These are phyloP conservation scores for Neopestalotiopsis sp. DNA, from an alignment of 2,329 filamentous ascomycete genomes.

Conservation along the genomic window DNA sequence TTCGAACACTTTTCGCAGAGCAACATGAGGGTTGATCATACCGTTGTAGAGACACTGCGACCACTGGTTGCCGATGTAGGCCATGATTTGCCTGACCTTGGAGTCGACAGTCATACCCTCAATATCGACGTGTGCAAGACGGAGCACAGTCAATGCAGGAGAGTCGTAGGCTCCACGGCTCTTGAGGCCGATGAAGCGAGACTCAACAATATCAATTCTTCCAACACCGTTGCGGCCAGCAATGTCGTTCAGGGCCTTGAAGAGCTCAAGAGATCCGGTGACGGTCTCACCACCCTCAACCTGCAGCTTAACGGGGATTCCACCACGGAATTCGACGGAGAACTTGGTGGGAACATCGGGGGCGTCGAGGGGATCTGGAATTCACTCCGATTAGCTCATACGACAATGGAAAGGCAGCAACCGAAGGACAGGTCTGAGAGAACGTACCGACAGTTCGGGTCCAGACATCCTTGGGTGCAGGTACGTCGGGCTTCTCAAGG, in stretches of 20 bases:
- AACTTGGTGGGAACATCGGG: constrained; percentile 75
- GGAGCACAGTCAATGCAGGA: constrained; percentile 24
- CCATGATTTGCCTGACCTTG: constrained; percentile 63
- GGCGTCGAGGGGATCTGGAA: constrained; percentile 65
- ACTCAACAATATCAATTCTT: constrained; percentile 73
- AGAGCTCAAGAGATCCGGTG: constrained; percentile 75
- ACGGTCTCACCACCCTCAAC: constrained; percentile 58
- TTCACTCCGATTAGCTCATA: constrained; percentile 31
- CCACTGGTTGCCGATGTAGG: constrained; percentile 60
- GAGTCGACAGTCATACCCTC: constrained; percentile 64
- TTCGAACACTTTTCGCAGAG: too few relatives aligned
- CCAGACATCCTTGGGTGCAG: constrained; percentile 82
- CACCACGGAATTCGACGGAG: constrained; percentile 75
- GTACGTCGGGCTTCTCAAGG: constrained; percentile 68
- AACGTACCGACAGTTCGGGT: constrained; percentile 61
- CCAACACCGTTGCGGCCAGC: constrained; percentile 77
- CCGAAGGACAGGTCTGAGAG: not conserved
- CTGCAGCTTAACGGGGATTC: constrained; percentile 67
- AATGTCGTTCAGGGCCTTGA: constrained; percentile 74
- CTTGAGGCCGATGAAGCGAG: constrained; percentile 53
- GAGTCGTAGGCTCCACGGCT: constrained; percentile 65
- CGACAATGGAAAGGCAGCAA: not conserved
- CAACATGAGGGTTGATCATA: not conserved
- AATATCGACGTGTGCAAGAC: constrained; percentile 54
- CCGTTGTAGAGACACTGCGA: constrained; percentile 51